A percentile compares a stretch with the other conserved stretches of the same genome.
Conservation (phyloP, 331 rosid genomes). For the Pyrus hybrid region DNA sequence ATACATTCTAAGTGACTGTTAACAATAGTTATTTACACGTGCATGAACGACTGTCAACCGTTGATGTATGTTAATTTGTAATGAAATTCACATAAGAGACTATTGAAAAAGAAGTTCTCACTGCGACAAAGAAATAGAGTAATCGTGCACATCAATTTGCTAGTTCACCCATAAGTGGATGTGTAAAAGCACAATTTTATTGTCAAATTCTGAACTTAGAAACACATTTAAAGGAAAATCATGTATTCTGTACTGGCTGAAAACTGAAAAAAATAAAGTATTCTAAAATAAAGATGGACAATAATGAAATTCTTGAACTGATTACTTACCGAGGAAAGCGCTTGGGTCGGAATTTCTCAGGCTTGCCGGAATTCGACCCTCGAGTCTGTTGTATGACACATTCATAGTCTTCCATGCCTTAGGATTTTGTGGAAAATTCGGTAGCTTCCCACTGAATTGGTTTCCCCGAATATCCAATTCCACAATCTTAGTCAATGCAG, state of each 20-base stretch:
- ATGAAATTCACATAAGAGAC: not conserved
- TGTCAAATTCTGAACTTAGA: not conserved
- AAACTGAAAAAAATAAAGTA: not conserved
- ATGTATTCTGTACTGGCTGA: not conserved
- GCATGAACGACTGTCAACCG: not conserved
- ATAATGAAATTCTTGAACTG: not conserved
- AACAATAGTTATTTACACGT: not conserved
- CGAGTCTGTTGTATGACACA: constrained; percentile 42
- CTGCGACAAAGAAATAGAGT: not conserved
- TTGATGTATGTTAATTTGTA: not conserved
- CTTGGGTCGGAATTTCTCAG: constrained; percentile 11
- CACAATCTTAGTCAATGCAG: constrained; percentile 34
- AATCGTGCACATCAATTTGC: not conserved
- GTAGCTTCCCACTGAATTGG: constrained; percentile 51
- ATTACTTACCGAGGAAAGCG: constrained; percentile 41
- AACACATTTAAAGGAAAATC: not conserved
- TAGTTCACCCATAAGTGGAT: not conserved
- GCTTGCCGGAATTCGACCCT: constrained; percentile 49
- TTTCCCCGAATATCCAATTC: constrained; percentile 55
- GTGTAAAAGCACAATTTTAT: not conserved
- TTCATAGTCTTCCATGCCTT: constrained; percentile 20
- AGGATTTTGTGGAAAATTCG: constrained; percentile 24
- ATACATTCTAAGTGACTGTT: not conserved
- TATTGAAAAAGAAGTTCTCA: not conserved
- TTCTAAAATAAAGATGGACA: not conserved